phyloP scores from a whole-genome alignment of 768 basidiomycete species.

The Suillus discolor region DNA sequence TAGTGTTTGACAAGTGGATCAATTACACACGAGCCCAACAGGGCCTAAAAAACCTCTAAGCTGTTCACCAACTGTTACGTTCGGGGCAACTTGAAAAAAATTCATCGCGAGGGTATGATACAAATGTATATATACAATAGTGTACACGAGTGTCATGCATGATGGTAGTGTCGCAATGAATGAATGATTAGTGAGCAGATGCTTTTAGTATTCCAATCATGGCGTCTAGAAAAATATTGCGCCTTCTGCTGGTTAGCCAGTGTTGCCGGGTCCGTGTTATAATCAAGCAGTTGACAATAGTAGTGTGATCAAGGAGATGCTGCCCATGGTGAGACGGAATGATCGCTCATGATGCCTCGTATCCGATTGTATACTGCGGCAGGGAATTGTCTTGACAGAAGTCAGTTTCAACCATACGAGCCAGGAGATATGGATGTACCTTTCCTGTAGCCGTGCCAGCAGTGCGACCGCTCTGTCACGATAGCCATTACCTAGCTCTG shows the following conservation, averaged over 20 bases:
- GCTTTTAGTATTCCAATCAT: slow-evolving; percentile 10
- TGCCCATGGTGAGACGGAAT: slow-evolving; percentile 52
- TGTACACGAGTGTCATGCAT: slow-evolving; percentile 15
- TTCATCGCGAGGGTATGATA: slow-evolving; percentile 12
- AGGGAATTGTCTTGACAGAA: slow-evolving; percentile 61
- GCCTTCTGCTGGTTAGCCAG: slow-evolving; percentile 4
- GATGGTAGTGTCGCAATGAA: slow-evolving; percentile 12
- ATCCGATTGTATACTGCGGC: slow-evolving; percentile 80
- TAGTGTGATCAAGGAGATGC: slow-evolving; percentile 18
- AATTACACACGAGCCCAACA: too few relatives aligned
- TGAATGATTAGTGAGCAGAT: slow-evolving; percentile 15
- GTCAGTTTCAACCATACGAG: slow-evolving; percentile 15
- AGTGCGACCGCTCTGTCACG: slow-evolving; percentile 69
- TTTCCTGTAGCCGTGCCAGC: slow-evolving; percentile 68
- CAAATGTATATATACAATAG: slow-evolving; percentile 10
- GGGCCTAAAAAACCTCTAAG: neutral
- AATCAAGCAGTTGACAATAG: slow-evolving; percentile 7
- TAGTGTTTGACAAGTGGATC: too few relatives aligned
- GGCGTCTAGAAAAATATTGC: slow-evolving; percentile 12
- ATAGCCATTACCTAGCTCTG: slow-evolving; percentile 81
- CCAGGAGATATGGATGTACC: slow-evolving; percentile 45
- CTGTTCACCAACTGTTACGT: neutral
- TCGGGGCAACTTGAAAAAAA: neutral
- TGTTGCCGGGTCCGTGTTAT: slow-evolving; percentile 3
- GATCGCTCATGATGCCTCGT: slow-evolving; percentile 78